Evolutionary conservation across 2,329 filamentous ascomycete species (phyloP).

Genomic region (Fusarium sp.): DNA sequence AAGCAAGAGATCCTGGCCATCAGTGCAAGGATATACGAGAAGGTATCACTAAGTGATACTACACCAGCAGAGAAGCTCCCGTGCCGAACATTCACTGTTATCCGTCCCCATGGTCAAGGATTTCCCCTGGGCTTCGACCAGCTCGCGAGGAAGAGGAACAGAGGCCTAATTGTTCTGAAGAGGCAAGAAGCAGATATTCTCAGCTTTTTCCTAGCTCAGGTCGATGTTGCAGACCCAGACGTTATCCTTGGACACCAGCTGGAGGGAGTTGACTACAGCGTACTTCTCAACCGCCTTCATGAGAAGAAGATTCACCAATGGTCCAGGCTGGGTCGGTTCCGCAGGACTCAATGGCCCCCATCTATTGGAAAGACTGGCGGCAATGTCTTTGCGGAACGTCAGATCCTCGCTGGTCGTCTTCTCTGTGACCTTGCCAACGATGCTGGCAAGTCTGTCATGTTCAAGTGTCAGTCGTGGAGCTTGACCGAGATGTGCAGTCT

Average conservation of each 20-base stretch:
- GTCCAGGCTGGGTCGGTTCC: constrained; percentile 91
- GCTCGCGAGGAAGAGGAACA: constrained; percentile 77
- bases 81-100: constrained; percentile 90
- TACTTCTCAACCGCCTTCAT: constrained; percentile 86
- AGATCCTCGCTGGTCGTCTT: constrained; percentile 87
- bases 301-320: constrained; percentile 94
- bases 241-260: constrained; percentile 93
- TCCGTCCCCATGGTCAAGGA: constrained; percentile 80
- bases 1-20: constrained; percentile 96
- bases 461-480: constrained; percentile 97
- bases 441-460: constrained; percentile 96
- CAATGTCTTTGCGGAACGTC: constrained; percentile 92
- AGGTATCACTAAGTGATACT: constrained; percentile 87
- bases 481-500: constrained; percentile 97
- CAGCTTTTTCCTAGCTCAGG: constrained; percentile 87
- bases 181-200: constrained; percentile 88
- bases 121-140: constrained; percentile 92
- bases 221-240: constrained; percentile 91
- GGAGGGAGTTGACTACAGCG: constrained; percentile 97
- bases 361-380: constrained; percentile 87
- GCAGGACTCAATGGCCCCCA: constrained; percentile 86
- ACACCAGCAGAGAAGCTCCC: constrained; percentile 89
- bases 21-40: constrained; percentile 92
- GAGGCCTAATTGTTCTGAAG: constrained; percentile 82
- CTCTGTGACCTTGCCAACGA: constrained; percentile 97